Percentiles rank a stretch among this genome's conserved stretches.
These are phyloP conservation scores for Macrocybe gigantea DNA, from an alignment of 768 basidiomycete genomes.

Conservation along the genomic window DNA sequence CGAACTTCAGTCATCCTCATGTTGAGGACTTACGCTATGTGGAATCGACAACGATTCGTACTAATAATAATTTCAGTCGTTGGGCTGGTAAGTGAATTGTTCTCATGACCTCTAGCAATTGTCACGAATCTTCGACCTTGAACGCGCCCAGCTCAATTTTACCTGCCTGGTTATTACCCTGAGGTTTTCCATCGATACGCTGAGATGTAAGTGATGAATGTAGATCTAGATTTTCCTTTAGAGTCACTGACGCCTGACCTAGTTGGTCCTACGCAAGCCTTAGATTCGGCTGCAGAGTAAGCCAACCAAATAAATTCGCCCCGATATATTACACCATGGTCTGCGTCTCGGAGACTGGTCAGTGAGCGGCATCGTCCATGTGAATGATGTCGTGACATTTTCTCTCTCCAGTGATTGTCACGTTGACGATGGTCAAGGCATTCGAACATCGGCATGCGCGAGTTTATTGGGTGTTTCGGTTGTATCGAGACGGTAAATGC, in stretches of 20 bases:
- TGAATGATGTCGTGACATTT: background rate
- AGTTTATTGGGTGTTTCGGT: constrained; percentile 1
- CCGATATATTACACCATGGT: constrained; percentile 1
- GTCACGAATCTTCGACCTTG: too few species aligned
- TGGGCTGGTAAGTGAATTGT: background rate
- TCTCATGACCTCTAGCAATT: background rate
- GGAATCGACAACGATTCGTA: constrained; percentile 4
- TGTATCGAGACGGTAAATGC: constrained; percentile 2
- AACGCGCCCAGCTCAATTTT: background rate
- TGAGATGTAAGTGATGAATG: constrained; percentile 19
- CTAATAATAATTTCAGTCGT: background rate
- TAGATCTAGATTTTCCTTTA: constrained; percentile 26
- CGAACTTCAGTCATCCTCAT: constrained; percentile 2
- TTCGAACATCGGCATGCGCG: constrained; percentile 1
- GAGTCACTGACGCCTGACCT: constrained; percentile 18
- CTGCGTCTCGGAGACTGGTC: constrained; percentile 2
- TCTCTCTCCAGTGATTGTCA: background rate
- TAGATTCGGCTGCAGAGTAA: background rate
- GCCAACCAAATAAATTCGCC: background rate
- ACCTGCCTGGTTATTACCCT: background rate
- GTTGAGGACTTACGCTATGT: constrained; percentile 5
- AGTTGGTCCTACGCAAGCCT: background rate
- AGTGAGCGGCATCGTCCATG: background rate
- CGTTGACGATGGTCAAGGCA: constrained; percentile 2
- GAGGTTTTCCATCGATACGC: constrained; percentile 26